A percentile compares a stretch with the other conserved stretches of the same genome.
Evolutionary conservation across 2,329 filamentous ascomycete species (phyloP).

Genomic region (Talaromyces verruculosus): DNA sequence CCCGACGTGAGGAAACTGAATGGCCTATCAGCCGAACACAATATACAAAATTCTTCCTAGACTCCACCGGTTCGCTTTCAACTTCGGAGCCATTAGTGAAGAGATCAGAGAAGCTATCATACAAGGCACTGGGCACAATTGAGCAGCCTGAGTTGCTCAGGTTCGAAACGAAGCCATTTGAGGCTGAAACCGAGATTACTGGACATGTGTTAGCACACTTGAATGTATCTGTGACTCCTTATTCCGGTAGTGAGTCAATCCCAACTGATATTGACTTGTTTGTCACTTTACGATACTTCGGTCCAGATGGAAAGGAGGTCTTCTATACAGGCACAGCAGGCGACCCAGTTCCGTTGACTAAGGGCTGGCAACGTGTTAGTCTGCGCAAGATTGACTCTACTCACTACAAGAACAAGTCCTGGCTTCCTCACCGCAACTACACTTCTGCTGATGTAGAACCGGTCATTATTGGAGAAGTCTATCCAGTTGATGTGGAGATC

Average conservation of each 20-base stretch:
- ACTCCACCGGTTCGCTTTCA: constrained; percentile 32
- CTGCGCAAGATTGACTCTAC: constrained; percentile 53
- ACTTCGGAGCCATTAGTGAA: background rate
- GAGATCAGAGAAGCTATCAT: constrained; percentile 50
- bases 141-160: constrained; percentile 56
- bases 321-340: constrained; percentile 58
- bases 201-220: constrained; percentile 66
- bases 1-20: constrained; percentile 57
- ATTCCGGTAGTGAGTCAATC: constrained; percentile 36
- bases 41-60: constrained; percentile 63
- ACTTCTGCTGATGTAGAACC: constrained; percentile 45
- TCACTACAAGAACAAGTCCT: constrained; percentile 42
- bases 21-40: constrained; percentile 68
- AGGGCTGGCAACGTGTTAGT: constrained; percentile 57
- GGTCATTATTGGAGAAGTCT: constrained; percentile 49
- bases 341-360: constrained; percentile 55
- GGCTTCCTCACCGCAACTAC: constrained; percentile 51
- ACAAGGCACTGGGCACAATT: constrained; percentile 60
- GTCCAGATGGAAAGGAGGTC: constrained; percentile 52
- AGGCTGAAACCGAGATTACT: constrained; percentile 66
- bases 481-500: constrained; percentile 46
- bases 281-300: constrained; percentile 55
- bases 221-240: constrained; percentile 56
- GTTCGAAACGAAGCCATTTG: constrained; percentile 60
- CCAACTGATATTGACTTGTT: constrained; percentile 57